Evolutionary conservation across 2,329 filamentous ascomycete genomes (phyloP), one percentile per base, ranked within the genome.

Genomic region (Microsporum audouinii): DNA sequence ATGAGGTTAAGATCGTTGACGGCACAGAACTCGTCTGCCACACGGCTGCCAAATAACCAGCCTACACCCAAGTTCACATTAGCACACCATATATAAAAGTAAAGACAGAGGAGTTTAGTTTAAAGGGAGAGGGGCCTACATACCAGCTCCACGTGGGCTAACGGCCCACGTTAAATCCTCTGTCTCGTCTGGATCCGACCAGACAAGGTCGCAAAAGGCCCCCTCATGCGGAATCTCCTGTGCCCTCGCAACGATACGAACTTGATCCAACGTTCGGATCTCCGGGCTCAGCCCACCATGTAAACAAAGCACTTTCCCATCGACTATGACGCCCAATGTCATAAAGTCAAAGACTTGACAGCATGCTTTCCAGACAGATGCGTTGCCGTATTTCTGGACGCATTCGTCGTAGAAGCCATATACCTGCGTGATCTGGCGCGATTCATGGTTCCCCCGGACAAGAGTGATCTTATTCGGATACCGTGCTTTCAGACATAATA

Each of bases 401-500:
- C 94, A 99, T 76, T 99, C 94, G 75, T 97, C 94, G 80, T 99
- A 99, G 80, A 99, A 99, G 65, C 94, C 94, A 75, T 99, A 99
- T 63, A 99, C 94, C 76, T 97, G 92, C 53, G 94, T 99, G 75
- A 99, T 99, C 78, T 99, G 94, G 70, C 94, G 88, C 66, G 91
- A 96, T 79, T 99, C 94, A 83, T 99, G 94, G 78, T 99, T 99
- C 72, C 94, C 94, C 73, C 94, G 91, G 68, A 99, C 88, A 73
- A 99, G 95, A 69, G 94, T 97, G 78, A 99, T 97, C 77, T 94
- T 89, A 76, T 92, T 87, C 64, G 94, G 94, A 78, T 97, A 96
- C 97, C 99, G 74, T 65, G 68, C 69, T 59, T 71, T 71, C 41
- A 71, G 60, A 63, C 69, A 71, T 14, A 71, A 61, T 8, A 99